phyloP scores from a whole-genome alignment of 108 stramenopile species.

The Craspedostauros australis region DNA sequence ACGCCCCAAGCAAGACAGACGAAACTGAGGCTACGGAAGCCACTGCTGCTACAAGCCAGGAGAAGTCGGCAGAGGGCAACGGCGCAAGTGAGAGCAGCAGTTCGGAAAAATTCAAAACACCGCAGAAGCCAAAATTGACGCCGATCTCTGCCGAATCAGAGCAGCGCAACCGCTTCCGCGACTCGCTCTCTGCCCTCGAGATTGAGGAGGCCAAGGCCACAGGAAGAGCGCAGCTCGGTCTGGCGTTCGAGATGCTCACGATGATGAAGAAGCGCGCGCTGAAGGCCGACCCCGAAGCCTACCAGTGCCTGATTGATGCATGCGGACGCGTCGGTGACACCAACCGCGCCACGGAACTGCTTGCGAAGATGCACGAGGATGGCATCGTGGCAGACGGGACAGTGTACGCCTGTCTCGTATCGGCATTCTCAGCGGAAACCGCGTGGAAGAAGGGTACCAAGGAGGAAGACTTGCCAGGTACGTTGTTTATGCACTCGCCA shows the following conservation, averaged over 20 bases:
- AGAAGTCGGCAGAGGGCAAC: slow-evolving; percentile 4
- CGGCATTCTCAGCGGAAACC: slow-evolving; percentile 72
- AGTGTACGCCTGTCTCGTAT: slow-evolving; percentile 78
- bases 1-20: neutral
- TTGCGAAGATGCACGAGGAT: slow-evolving; percentile 79
- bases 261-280: slow-evolving; percentile 81
- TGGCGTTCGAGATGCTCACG: slow-evolving; percentile 77
- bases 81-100: neutral
- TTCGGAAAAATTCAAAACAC: neutral
- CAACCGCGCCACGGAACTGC: slow-evolving; percentile 65
- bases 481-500: slow-evolving; percentile 6
- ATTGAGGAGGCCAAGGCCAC: slow-evolving; percentile 81
- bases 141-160: slow-evolving; percentile 11
- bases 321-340: slow-evolving; percentile 83
- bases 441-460: slow-evolving; percentile 66
- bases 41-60: neutral
- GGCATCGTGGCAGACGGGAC: slow-evolving; percentile 83
- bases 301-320: slow-evolving; percentile 77
- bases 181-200: slow-evolving; percentile 58
- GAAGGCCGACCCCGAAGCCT: slow-evolving; percentile 73
- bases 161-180: slow-evolving; percentile 56
- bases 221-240: slow-evolving; percentile 59
- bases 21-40: neutral
- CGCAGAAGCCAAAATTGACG: neutral
- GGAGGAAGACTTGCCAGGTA: slow-evolving; percentile 61